These are phyloP conservation scores for Monoraphidium neglectum DNA, from an alignment of 139 green algal species.

Conservation along the genomic window DNA sequence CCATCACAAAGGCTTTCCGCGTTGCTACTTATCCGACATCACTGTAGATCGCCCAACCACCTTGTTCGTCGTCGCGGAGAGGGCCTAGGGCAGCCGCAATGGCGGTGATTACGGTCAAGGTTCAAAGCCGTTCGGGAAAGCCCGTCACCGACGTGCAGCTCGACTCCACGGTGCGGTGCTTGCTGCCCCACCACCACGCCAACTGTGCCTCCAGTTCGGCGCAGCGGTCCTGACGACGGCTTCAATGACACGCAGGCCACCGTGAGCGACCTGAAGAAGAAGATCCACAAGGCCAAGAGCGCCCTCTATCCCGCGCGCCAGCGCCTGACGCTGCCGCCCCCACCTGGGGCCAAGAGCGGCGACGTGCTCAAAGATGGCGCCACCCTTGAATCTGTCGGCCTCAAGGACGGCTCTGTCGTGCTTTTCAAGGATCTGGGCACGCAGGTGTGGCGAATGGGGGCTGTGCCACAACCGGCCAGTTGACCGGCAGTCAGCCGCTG, in stretches of 20 bases:
- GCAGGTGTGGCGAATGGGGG: constrained; percentile 54
- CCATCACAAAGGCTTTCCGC: background rate
- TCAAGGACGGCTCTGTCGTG: constrained; percentile 60
- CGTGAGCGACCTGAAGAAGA: constrained; percentile 80
- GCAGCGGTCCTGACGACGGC: background rate
- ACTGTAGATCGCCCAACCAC: background rate
- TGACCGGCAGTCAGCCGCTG: too few relatives aligned
- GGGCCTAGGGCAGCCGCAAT: constrained; percentile 5
- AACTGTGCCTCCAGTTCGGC: background rate
- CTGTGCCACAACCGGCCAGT: too few relatives aligned
- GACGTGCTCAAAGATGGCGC: constrained; percentile 60
- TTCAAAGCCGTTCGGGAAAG: constrained; percentile 51
- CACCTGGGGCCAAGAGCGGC: constrained; percentile 61
- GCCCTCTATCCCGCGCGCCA: constrained; percentile 74
- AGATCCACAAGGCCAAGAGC: constrained; percentile 54
- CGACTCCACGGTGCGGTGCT: constrained; percentile 36
- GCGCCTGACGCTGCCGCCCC: constrained; percentile 72
- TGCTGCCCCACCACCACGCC: too few relatives aligned
- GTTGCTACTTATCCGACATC: background rate
- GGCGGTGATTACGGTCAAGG: constrained; percentile 47
- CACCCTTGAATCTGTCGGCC: constrained; percentile 67
- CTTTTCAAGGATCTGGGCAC: constrained; percentile 95
- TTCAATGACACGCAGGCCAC: too few relatives aligned
- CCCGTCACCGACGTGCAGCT: constrained; percentile 45
- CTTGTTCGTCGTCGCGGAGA: background rate